Conservation (phyloP, 2,329 filamentous ascomycete genomes). For the Apiospora aurea region DNA sequence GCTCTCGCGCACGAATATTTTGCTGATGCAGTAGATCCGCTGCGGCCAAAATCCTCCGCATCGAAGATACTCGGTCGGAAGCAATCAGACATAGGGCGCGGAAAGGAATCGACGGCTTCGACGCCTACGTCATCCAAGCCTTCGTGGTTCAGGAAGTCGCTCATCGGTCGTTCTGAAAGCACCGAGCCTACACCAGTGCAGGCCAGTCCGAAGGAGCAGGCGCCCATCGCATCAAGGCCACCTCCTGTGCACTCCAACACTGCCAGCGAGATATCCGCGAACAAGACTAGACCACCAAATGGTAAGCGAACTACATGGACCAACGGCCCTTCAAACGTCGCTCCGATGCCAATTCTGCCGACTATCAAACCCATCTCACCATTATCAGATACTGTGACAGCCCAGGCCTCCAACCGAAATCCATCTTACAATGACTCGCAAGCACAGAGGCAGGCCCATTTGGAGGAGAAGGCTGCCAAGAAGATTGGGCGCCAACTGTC, state of each 20-base stretch:
- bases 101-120: constrained; percentile 66
- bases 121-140: constrained; percentile 78
- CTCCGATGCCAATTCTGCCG: constrained; percentile 94
- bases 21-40: constrained; percentile 85
- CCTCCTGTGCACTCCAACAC: constrained; percentile 39
- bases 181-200: constrained; percentile 64
- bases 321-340: constrained; percentile 78
- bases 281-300: constrained; percentile 59
- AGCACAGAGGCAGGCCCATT: constrained; percentile 48
- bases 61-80: constrained; percentile 88
- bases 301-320: constrained; percentile 94
- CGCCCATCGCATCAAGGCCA: constrained; percentile 42
- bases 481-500: constrained; percentile 96
- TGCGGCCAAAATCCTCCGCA: constrained; percentile 89
- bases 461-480: constrained; percentile 74
- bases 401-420: constrained; percentile 77
- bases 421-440: constrained; percentile 61
- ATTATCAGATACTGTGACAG: constrained; percentile 91
- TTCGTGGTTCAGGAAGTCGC: constrained; percentile 96
- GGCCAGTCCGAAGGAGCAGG: constrained; percentile 51
- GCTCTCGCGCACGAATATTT: constrained; percentile 98
- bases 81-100: constrained; percentile 80
- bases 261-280: constrained; percentile 47
- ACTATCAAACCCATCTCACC: constrained; percentile 95
- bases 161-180: constrained; percentile 81